Evolutionary conservation across 441 rosid genomes (phyloP).

Genomic region (Syzygium syzygioides): DNA sequence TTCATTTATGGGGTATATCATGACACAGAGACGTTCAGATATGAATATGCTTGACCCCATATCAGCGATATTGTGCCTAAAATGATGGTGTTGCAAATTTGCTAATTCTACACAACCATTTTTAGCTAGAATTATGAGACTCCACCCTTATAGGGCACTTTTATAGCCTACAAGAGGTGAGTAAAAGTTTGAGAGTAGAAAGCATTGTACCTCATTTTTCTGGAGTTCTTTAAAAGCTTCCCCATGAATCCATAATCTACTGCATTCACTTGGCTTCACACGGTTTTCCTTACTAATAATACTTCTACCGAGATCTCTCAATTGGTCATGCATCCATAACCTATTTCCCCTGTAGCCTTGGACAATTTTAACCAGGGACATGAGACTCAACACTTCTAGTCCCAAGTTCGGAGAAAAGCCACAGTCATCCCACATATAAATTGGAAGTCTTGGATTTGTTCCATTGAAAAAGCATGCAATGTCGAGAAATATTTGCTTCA

Average conservation of each 20-base stretch:
- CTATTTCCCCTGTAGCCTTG: not conserved
- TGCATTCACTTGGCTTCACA: not conserved
- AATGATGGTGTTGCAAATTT: not conserved
- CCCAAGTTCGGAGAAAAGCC: not conserved
- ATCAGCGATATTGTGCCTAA: not conserved
- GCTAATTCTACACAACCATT: not conserved
- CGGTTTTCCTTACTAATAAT: not conserved
- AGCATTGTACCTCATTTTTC: not conserved
- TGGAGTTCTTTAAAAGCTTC: not conserved
- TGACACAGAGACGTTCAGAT: not conserved
- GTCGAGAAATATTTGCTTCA: not conserved
- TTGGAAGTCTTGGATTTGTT: not conserved
- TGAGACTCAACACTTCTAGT: not conserved
- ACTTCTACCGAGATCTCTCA: not conserved
- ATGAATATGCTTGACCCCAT: not conserved
- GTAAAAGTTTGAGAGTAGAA: not conserved
- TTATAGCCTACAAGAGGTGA: not conserved
- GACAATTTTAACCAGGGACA: not conserved
- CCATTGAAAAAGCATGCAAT: not conserved
- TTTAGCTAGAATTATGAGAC: not conserved
- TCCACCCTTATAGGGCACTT: not conserved
- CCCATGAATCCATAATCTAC: not conserved
- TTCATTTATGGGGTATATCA: not conserved
- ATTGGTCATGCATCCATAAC: not conserved
- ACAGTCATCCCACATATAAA: not conserved